Conservation (phyloP, 2,329 filamentous ascomycete species). For the Myriosclerotinia scirpicola region DNA sequence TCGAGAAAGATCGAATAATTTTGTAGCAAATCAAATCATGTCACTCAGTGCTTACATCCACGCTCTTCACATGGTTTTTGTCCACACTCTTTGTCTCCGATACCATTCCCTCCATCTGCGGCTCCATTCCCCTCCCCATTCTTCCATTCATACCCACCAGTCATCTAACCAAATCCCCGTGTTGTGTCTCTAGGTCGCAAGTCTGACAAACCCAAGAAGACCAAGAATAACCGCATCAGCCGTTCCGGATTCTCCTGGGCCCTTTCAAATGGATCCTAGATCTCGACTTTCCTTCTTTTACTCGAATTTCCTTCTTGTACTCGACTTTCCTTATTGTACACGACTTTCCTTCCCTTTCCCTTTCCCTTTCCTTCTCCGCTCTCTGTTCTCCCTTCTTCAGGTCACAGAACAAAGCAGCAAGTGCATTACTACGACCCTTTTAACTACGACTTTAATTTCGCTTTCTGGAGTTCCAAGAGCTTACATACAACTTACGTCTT, state of each 20-base stretch:
- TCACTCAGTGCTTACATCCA: not conserved
- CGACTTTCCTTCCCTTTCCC: not conserved
- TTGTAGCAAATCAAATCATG: conserved; percentile 29
- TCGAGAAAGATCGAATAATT: conserved; percentile 39
- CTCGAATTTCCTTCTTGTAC: not conserved
- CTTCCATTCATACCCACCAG: not conserved
- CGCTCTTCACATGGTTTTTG: not conserved
- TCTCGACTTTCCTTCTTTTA: not conserved
- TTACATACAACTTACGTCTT: not conserved
- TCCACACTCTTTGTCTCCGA: conserved; percentile 8
- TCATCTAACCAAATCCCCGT: conserved; percentile 14
- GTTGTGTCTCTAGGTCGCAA: conserved; percentile 22
- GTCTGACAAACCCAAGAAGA: conserved; percentile 9
- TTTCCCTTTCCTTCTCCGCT: conserved; percentile 1
- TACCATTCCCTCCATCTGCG: not conserved
- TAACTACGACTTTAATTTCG: not conserved
- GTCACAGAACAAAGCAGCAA: conserved; percentile 7
- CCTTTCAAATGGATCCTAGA: conserved; percentile 9
- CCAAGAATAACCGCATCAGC: conserved; percentile 13
- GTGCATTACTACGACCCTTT: not conserved
- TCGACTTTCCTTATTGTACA: not conserved
- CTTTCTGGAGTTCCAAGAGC: not conserved
- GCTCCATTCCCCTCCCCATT: not conserved
- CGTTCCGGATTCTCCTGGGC: conserved; percentile 20
- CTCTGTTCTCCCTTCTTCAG: not conserved